Evolutionary conservation across 257 asterid species (phyloP), one percentile per base, ranked within the genome.

Genomic region (Jaltomata sinuosa): DNA sequence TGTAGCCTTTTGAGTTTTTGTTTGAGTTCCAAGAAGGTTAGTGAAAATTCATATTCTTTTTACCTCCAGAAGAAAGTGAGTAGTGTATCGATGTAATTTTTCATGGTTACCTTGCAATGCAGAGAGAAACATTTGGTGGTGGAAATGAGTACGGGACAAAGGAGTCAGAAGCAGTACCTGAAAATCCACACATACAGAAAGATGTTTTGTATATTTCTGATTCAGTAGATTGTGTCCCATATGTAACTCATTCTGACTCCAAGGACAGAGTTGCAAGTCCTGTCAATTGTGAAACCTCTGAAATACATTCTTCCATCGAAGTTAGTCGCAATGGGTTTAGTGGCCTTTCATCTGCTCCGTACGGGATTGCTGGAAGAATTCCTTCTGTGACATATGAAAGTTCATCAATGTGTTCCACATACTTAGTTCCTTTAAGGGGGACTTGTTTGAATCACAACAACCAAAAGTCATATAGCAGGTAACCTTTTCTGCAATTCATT

Each of bases 351-450:
- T 84, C 89, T 59, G 88, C 83, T 65, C 96, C 89, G 80, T 91
- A 90, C 74, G 95, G 94, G 69, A 76, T 79, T 16, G 93, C 92
- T 77, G 91, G 89, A 77, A 86, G 91, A 86, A 84, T 83, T 82
- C 83, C 91, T 49, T 93, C 94, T 36, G 85, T 84, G 29, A 83
- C 90, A 85, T 97, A 93, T 72, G 99, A 94, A 86, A 95, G 90
- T 91, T 95, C 98, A 52, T 92, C 97, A 45, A 91, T 94, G 65
- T 94, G 98, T 88, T 95, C 98, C 76, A 91, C 97, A 47, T 99
- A 94, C 87, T 94, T 96, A 1, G 89, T 92, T 82, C 94, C 94
- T 81, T 87, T 94, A 38, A 88, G 86, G 69, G 89, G 89, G 78
- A 84, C 84, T 84, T 65, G 67, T 78, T 84, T 78, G 55, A 83